phyloP scores from a whole-genome alignment of 169 alveolate species.

The Amoebophrya sp. region DNA sequence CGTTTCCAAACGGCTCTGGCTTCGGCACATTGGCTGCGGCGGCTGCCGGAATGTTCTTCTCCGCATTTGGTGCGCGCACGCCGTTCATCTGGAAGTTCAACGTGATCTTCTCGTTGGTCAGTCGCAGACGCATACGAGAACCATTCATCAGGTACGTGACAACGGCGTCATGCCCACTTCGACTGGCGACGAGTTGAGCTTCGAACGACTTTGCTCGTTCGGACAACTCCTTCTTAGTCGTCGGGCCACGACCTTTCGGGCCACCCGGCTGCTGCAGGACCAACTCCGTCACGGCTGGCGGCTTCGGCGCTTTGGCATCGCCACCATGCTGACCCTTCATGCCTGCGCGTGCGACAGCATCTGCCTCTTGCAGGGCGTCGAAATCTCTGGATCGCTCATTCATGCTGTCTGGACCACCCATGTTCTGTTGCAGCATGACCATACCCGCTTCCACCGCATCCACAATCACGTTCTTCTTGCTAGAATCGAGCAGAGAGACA shows the following conservation, averaged over 20 bases:
- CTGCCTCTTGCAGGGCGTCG: neutral
- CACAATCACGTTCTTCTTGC: neutral
- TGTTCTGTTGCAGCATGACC: neutral
- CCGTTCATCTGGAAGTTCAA: neutral
- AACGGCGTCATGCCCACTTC: neutral
- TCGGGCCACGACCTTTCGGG: neutral
- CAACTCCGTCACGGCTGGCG: neutral
- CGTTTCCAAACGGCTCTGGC: neutral
- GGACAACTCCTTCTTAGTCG: neutral
- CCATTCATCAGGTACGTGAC: neutral
- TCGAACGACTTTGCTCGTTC: conserved; percentile 12
- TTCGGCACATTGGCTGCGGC: neutral
- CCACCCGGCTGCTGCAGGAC: neutral
- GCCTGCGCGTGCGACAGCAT: neutral
- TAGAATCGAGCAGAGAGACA: neutral
- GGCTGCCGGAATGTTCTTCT: neutral
- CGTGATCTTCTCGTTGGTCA: neutral
- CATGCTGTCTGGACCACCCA: neutral
- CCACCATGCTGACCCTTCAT: neutral
- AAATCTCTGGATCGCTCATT: conserved; percentile 4
- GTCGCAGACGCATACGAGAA: neutral
- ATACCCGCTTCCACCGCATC: neutral
- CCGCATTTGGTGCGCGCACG: conserved; percentile 1
- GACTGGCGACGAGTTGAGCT: neutral
- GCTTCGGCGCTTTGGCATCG: neutral